Evolutionary conservation across 345 rosid species (phyloP), one percentile per base, ranked within the genome.

Genomic region (Anastatica hierochuntica): DNA sequence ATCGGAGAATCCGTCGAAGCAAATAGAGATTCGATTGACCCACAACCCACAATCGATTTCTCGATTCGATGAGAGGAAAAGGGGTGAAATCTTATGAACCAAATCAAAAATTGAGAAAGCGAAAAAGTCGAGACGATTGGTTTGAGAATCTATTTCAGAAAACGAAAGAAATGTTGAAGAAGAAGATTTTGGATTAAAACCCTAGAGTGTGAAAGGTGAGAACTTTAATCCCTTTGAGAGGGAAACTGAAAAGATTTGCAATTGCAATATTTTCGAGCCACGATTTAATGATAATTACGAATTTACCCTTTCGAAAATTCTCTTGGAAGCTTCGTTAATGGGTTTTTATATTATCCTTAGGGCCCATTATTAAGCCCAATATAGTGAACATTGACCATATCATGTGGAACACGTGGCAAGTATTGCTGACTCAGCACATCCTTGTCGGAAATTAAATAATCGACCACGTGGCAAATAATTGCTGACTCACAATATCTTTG

Each of bases 271-370:
- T 0, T 10, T 31, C 4, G 54, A 48, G 56, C 29, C 47, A 46
- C 14, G 42, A 39, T 39, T 21, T 19, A 10, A 30, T 0, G 7
- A 5, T 17, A 5, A 15, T 19, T 49, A 49, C 57, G 42, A 49
- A 29, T 40, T 2, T 48, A 6, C 56, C 49, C 17, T 40, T 14
- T 11, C 12, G 8, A 41, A 52, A 17, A 43, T 52, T 62, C 59
- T 15, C 18, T 13, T 4, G 21, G 20, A 62, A 62, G 67, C 51
- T 62, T 62, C 37, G 43, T 50, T 10, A 13, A 38, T 60, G 18
- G 3, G 7, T 21, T 21, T 21, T 21, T 21, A 21, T 21, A 21
- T 21, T 2, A 2, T 21, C 24, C n/a, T n/a, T n/a, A n/a, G 5
- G 24, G 24, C 24, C 24, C 24, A 21, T 21, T 21, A 21, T 21